These are phyloP conservation scores for Phytophthora niederhauseri DNA, from an alignment of 352 stramenopile genomes.

Conservation along the genomic window DNA sequence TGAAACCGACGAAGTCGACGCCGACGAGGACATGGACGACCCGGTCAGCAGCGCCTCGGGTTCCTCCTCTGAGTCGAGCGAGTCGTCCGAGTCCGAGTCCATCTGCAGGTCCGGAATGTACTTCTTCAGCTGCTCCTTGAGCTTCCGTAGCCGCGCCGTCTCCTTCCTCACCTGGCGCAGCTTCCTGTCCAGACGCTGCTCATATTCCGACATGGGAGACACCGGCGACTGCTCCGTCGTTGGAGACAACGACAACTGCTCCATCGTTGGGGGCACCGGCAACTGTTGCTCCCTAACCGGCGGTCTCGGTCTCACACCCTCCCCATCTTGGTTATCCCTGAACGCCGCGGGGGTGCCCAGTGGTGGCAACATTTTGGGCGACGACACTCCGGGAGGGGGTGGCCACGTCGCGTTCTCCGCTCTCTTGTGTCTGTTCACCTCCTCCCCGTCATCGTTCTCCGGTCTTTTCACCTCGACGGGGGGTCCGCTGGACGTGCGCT, in stretches of 20 bases:
- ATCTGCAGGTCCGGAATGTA: constrained; percentile 54
- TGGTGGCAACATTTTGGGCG: constrained; percentile 33
- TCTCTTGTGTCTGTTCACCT: constrained; percentile 22
- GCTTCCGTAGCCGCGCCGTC: constrained; percentile 41
- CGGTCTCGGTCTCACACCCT: not conserved
- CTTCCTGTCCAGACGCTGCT: constrained; percentile 52
- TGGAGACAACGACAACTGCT: constrained; percentile 5
- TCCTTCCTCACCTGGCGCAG: constrained; percentile 51
- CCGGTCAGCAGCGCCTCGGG: constrained; percentile 19
- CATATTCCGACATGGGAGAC: constrained; percentile 40
- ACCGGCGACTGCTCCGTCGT: constrained; percentile 22
- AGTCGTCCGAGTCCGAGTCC: constrained; percentile 51
- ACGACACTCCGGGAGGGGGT: constrained; percentile 23
- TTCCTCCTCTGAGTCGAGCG: constrained; percentile 42
- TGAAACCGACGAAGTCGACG: constrained; percentile 12
- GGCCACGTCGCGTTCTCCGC: constrained; percentile 33
- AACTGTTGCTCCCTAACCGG: constrained; percentile 15
- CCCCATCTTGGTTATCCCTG: constrained; percentile 4
- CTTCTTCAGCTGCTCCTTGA: constrained; percentile 53
- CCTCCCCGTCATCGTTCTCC: constrained; percentile 17
- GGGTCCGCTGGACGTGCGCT: constrained; percentile 24
- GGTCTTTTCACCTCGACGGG: constrained; percentile 27
- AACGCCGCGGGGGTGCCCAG: constrained; percentile 25
- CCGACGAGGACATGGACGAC: constrained; percentile 27
- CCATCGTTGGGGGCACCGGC: constrained; percentile 27